Conservation (phyloP, 176 grass and related monocot genomes). For the Paspalum vaginatum region DNA sequence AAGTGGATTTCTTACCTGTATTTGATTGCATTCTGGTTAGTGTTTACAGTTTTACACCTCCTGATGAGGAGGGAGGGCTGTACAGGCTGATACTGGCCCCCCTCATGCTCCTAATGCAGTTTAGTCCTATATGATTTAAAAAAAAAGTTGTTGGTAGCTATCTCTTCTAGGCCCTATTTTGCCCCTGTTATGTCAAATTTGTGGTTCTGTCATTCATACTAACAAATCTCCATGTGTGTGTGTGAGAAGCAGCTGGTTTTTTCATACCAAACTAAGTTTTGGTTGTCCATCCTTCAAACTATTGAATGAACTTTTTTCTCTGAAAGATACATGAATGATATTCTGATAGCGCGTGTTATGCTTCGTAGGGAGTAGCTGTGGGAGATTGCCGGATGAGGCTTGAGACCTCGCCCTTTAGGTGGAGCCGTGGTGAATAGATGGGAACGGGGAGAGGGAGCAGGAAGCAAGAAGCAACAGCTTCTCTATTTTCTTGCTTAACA, state of each 20-base stretch:
- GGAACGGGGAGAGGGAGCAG: too few species aligned
- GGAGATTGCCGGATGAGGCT: too few species aligned
- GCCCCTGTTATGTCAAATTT: neutral
- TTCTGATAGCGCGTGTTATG: too few species aligned
- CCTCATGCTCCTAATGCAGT: neutral
- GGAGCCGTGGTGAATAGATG: too few species aligned
- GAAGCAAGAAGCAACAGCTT: too few species aligned
- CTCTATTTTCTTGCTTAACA: too few species aligned
- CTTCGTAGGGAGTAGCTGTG: too few species aligned
- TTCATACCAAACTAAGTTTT: neutral
- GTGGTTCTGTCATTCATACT: neutral
- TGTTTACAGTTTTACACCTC: neutral
- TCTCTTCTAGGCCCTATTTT: neutral
- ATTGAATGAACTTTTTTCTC: neutral
- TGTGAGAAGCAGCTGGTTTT: neutral
- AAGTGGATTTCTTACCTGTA: slow-evolving; percentile 87
- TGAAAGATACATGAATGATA: neutral
- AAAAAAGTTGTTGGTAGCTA: neutral
- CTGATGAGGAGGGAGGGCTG: neutral
- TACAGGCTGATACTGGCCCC: neutral
- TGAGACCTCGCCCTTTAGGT: too few species aligned
- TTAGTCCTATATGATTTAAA: neutral
- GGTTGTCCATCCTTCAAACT: neutral
- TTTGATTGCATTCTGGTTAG: slow-evolving; percentile 80
- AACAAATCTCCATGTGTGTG: neutral